Base-by-base conservation (phyloP, 345 rosid genomes). In the Laguncularia racemosa region DNA sequence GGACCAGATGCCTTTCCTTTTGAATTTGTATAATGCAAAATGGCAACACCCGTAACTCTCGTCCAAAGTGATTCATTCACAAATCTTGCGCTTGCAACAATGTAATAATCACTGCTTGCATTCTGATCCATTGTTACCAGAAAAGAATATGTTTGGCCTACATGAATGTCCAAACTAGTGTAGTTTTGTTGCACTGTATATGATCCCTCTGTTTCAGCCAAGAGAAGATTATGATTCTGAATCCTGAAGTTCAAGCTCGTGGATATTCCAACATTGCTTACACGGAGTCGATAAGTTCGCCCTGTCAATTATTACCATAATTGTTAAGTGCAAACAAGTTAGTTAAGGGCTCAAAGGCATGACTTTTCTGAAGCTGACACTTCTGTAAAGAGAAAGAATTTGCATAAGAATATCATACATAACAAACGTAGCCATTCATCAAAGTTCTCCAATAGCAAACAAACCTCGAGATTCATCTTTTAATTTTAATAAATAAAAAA, bases 131-230 rank as follows among this genome's bases (percentile, higher is more conserved):
- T 95, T 38, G 96, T 85, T 57, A 95, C 80, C 67, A 95, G 73
- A 66, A 95, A 95, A 0, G 99, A 88, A 70, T 71, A 95, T 17
- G 99, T 77, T 55, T 95, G 99, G 9, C 97, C 99, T 20, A 90
- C 95, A 20, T 90, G 97, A 64, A 95, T 90, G 76, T 95, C 99
- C 78, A 95, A 84, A 68, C 93, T 95, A 51, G 97, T 85, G 72
- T 95, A 90, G 61, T 95, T 95, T 69, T 95, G 99, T 53, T 90
- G 99, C 71, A 90, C 95, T 5, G 97, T 90, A 64, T 95, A 95
- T 0, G 97, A 95, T 65, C 99, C 99, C 78, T 95, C 97, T 0
- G 88, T 67, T 70, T 95, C 97, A 2, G 89, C 97, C 62, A 95
- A 74, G 62, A 86, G 86, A 56, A 95, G 79, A 77, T 95, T 90